phyloP scores from a whole-genome alignment of 1,284 basidiomycete genomes.

The Leccinum pachyderme region DNA sequence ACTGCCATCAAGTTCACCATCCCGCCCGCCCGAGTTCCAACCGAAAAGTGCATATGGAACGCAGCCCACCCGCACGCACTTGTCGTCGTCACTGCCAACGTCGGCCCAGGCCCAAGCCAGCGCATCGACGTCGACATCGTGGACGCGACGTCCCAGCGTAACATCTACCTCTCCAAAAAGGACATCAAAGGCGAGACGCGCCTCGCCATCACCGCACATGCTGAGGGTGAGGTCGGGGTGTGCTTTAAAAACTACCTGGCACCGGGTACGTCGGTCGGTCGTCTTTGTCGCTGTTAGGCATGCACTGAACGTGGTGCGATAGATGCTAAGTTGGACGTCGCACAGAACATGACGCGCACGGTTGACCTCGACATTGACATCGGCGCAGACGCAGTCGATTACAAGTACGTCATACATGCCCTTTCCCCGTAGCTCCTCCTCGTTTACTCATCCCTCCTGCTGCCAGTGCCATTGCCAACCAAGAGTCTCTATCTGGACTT shows the following conservation, averaged over 20 bases:
- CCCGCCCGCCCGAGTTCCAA: slow-evolving; percentile 65
- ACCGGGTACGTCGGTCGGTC: slow-evolving; percentile 51
- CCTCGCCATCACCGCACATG: slow-evolving; percentile 92
- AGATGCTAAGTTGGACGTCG: slow-evolving; percentile 23
- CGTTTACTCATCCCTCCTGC: not conserved
- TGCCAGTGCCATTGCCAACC: slow-evolving; percentile 92
- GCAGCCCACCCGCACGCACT: slow-evolving; percentile 82
- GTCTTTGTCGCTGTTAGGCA: not conserved
- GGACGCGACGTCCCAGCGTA: slow-evolving; percentile 84
- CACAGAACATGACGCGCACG: slow-evolving; percentile 52
- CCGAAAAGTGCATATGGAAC: slow-evolving; percentile 90
- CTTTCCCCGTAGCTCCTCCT: not conserved
- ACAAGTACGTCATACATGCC: slow-evolving; percentile 68
- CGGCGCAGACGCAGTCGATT: slow-evolving; percentile 97
- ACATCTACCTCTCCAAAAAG: slow-evolving; percentile 90
- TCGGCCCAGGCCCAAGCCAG: slow-evolving; percentile 70
- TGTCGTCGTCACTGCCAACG: slow-evolving; percentile 93
- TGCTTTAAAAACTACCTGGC: slow-evolving; percentile 86
- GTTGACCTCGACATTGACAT: slow-evolving; percentile 97
- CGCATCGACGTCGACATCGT: slow-evolving; percentile 92
- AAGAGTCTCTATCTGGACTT: slow-evolving; percentile 92
- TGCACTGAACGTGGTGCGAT: not conserved
- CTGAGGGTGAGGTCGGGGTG: slow-evolving; percentile 92
- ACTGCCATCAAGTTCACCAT: slow-evolving; percentile 84
- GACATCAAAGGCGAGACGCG: slow-evolving; percentile 89